A percentile compares a stretch with the other conserved stretches of the same genome.
Conservation (phyloP, 164 flowering plant species). For the Aristolochia contorta region DNA sequence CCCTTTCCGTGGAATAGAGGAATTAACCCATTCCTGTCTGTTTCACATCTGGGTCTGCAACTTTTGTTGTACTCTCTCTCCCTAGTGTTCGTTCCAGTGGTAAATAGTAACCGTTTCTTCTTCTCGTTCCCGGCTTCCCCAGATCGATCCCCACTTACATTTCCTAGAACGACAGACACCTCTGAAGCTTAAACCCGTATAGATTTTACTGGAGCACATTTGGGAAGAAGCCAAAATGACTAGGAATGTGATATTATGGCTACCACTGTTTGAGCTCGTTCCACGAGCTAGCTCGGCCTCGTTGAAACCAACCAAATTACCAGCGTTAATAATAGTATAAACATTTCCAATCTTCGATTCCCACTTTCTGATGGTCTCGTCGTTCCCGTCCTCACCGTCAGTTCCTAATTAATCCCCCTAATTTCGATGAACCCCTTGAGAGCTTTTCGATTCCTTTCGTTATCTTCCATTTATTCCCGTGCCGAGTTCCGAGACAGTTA, state of each 20-base stretch:
- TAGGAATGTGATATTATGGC: background rate
- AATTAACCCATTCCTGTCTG: too few relatives aligned
- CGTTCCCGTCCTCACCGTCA: background rate
- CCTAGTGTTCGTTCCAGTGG: background rate
- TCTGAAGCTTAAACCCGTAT: background rate
- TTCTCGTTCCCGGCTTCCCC: background rate
- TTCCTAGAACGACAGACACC: constrained; percentile 3
- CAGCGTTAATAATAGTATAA: constrained; percentile 8
- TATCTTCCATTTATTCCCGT: too few relatives aligned
- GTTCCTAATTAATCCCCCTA: background rate
- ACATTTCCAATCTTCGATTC: background rate
- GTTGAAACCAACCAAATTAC: too few relatives aligned
- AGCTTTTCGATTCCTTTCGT: too few relatives aligned
- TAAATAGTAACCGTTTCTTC: constrained; percentile 1
- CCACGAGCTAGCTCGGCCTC: too few relatives aligned
- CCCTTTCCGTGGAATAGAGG: too few relatives aligned
- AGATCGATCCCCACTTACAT: constrained; percentile 2
- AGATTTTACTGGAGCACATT: too few relatives aligned
- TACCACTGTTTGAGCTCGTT: background rate
- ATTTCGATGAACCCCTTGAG: constrained; percentile 2
- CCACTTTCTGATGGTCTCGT: too few relatives aligned
- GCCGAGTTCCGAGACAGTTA: background rate
- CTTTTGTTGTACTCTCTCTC: too few relatives aligned
- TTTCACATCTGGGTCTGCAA: too few relatives aligned
- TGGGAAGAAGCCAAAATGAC: background rate